Percentiles rank a stretch among this genome's conserved stretches.
These are phyloP conservation scores for Lactarius trivialis DNA, from an alignment of 768 basidiomycete genomes.

Conservation along the genomic window DNA sequence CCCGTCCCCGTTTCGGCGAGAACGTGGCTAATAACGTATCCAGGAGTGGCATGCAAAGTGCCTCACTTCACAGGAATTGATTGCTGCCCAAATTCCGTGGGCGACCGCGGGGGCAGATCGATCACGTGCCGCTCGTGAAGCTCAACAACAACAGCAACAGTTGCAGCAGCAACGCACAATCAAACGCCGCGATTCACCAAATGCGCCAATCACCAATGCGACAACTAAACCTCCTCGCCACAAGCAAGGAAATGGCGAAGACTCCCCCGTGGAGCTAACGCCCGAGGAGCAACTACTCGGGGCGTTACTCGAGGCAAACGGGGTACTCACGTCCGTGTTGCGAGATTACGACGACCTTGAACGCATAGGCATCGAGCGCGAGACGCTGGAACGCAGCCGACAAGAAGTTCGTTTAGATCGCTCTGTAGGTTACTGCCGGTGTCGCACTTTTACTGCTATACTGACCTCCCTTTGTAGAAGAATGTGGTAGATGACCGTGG, in stretches of 20 bases:
- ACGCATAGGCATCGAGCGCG: constrained; percentile 52
- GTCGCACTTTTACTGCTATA: background rate
- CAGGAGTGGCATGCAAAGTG: constrained; percentile 85
- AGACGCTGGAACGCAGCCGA: constrained; percentile 62
- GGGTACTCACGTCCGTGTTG: constrained; percentile 59
- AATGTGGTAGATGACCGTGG: constrained; percentile 35
- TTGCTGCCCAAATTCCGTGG: constrained; percentile 87
- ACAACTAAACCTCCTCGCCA: constrained; percentile 3
- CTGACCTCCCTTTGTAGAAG: constrained; percentile 26
- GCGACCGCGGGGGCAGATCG: constrained; percentile 76
- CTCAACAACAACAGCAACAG: background rate
- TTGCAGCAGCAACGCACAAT: constrained; percentile 15
- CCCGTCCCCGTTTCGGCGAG: background rate
- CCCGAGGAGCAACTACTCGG: constrained; percentile 70
- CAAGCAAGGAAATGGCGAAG: constrained; percentile 17
- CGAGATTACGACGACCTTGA: constrained; percentile 74
- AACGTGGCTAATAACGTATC: constrained; percentile 1
- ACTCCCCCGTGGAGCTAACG: constrained; percentile 43
- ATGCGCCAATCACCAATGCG: background rate
- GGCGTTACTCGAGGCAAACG: constrained; percentile 67
- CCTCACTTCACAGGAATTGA: constrained; percentile 73
- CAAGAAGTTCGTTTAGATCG: constrained; percentile 61
- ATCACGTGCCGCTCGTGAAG: constrained; percentile 38
- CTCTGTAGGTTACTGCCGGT: constrained; percentile 40
- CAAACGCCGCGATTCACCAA: constrained; percentile 14